These are phyloP conservation scores for Pouteria campechiana DNA, from an alignment of 179 eudicot species.

Conservation along the genomic window DNA sequence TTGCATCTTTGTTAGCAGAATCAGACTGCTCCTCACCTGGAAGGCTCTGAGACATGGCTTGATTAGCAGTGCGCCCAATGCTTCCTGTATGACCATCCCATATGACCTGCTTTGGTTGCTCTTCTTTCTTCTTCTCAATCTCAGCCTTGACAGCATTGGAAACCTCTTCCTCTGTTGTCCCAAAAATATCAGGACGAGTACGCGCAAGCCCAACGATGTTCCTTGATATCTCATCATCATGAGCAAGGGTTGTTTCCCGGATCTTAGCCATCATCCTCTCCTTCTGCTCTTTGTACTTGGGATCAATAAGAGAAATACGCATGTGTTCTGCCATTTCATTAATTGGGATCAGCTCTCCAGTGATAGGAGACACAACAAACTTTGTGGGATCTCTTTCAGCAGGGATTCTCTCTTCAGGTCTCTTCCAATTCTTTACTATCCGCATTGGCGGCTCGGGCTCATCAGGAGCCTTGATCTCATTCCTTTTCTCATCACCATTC, in stretches of 20 bases:
- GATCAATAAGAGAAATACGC: slow-evolving; percentile 92
- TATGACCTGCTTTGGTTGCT: slow-evolving; percentile 95
- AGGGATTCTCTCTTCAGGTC: slow-evolving; percentile 83
- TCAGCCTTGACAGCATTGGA: slow-evolving; percentile 91
- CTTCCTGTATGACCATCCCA: slow-evolving; percentile 99
- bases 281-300: slow-evolving; percentile 94
- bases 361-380: slow-evolving; percentile 75
- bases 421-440: slow-evolving; percentile 89
- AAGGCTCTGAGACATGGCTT: slow-evolving; percentile 75
- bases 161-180: slow-evolving; percentile 98
- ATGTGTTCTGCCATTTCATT: slow-evolving; percentile 96
- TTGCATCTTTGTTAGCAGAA: slow-evolving; percentile 22
- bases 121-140: slow-evolving; percentile 88
- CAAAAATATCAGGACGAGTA: slow-evolving; percentile 93
- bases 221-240: slow-evolving; percentile 83
- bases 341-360: slow-evolving; percentile 72
- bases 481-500: slow-evolving; percentile 36
- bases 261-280: slow-evolving; percentile 98
- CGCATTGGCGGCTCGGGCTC: slow-evolving; percentile 82
- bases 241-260: slow-evolving; percentile 90
- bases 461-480: slow-evolving; percentile 19
- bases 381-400: slow-evolving; percentile 76
- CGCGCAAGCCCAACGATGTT: slow-evolving; percentile 91
- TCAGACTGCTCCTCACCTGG: slow-evolving; percentile 62
- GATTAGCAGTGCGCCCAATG: slow-evolving; percentile 91